Evolutionary conservation across 2,329 filamentous ascomycete genomes (phyloP).

Genomic region (Fusarium siculi): DNA sequence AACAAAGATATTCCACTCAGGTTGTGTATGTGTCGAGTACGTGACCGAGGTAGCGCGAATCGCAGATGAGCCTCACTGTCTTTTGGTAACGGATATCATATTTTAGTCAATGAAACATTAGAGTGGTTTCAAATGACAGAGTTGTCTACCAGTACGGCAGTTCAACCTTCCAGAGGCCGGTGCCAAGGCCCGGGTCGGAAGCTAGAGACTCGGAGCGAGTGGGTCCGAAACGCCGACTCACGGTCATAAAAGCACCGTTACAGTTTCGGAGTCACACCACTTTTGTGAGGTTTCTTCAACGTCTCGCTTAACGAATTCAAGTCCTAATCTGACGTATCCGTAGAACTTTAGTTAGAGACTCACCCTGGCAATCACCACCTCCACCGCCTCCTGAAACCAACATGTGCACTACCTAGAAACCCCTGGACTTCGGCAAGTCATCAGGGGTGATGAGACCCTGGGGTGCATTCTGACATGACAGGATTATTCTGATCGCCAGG

Average conservation of each 20-base stretch:
- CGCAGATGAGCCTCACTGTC: background rate
- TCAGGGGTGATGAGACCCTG: conserved; percentile 7
- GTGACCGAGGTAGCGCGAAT: background rate
- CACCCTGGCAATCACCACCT: conserved; percentile 21
- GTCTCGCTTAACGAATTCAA: background rate
- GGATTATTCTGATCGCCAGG: background rate
- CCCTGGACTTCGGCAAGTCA: conserved; percentile 7
- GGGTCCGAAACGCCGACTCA: background rate
- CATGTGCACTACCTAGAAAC: background rate
- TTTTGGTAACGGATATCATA: background rate
- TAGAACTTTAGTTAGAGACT: conserved; percentile 1
- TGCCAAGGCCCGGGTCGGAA: background rate
- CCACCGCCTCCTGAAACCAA: conserved; percentile 33
- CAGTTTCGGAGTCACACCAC: background rate
- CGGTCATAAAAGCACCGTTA: background rate
- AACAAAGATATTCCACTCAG: background rate
- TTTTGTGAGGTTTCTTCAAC: background rate
- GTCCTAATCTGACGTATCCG: background rate
- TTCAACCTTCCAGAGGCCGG: background rate
- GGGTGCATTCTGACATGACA: background rate
- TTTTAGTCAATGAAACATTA: background rate
- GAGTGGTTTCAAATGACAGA: background rate
- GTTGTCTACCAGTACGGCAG: background rate
- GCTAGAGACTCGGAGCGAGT: conserved; percentile 1
- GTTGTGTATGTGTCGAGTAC: background rate